Percentiles rank a stretch among this genome's conserved stretches.
Conservation (phyloP, 495 filamentous ascomycete genomes). For the Hypoxylon perforatum region DNA sequence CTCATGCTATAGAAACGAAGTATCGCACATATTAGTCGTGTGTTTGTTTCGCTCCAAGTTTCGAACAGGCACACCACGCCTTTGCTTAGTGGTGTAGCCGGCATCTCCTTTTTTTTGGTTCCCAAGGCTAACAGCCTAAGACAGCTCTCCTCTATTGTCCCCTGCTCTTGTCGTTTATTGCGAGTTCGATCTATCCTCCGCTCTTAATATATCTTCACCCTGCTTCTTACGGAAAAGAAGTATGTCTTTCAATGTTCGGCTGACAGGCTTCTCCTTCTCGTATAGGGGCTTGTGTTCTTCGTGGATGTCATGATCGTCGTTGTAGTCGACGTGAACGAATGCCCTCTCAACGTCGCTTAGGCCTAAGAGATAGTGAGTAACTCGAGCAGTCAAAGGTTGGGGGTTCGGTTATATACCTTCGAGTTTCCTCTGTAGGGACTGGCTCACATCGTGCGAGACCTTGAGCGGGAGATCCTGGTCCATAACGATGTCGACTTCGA, state of each 20-base stretch:
- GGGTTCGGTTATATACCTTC: constrained; percentile 48
- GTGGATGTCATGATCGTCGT: constrained; percentile 58
- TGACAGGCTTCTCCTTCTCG: constrained; percentile 46
- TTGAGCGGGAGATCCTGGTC: constrained; percentile 60
- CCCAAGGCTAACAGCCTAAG: background rate
- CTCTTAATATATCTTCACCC: constrained; percentile 36
- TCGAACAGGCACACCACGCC: constrained; percentile 2
- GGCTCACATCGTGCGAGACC: constrained; percentile 65
- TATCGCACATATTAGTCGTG: constrained; percentile 20
- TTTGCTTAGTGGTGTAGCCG: constrained; percentile 11
- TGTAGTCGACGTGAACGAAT: constrained; percentile 69
- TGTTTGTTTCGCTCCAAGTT: background rate
- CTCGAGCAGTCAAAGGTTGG: background rate
- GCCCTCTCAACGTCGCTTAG: constrained; percentile 64
- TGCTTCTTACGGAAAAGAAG: constrained; percentile 52
- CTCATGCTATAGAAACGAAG: background rate
- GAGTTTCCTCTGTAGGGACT: constrained; percentile 64
- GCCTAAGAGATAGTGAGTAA: constrained; percentile 34
- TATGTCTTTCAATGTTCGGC: constrained; percentile 50
- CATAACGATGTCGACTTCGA: constrained; percentile 70
- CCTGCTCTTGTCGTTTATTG: background rate
- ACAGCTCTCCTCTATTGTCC: background rate
- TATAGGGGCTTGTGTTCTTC: constrained; percentile 67
- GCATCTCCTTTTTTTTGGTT: constrained; percentile 7
- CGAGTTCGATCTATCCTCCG: constrained; percentile 2